Evolutionary conservation across 208 protist species (phyloP), one percentile per base, ranked within the genome.

Genomic region (Trichomonas vaginalis): DNA sequence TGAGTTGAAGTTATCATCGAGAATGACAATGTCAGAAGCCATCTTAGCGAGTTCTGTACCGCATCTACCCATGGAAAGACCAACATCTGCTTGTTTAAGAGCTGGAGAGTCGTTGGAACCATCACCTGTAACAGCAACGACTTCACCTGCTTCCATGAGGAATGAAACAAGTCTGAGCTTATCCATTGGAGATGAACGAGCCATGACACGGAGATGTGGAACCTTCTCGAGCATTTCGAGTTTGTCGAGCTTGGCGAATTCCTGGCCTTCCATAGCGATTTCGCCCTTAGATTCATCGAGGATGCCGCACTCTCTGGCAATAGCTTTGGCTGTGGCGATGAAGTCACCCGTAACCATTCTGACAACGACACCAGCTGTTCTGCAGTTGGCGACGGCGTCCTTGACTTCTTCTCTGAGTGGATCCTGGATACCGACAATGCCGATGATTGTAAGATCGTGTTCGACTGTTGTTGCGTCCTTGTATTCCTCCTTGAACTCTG

Each of bases 71-170:
- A 96, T 96, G 1, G 96, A 62, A n/a, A 95, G 42, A 46, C 96
- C 96, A 46, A 96, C 48, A 82, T 96, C 90, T 35, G 96, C 96
- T 95, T 98, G 98, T 95, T 99, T 99, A 39, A 99, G 97, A n/a
- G 99, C 98, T 0, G 99, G 98, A 8, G 98, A 98, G 95, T 98
- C 98, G 95, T 98, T 98, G 40, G 98, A 98, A 92, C 98, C 98
- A 96, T 98, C 98, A 92, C 98, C 98, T 79, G 98, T 96, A 47
- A 96, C 95, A 27, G 83, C 83, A 37, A 96, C 96, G 12, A 96
- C 92, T 80, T 95, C 70, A 82, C 62, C 42, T 27, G 47, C 27
- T 42, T 95, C 92, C 49, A 95, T 95, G 9, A 95, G 37, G 32
- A 80, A 80, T 3, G 95, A 80, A 45, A 96, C 90, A 49, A 96